Evolutionary conservation across 768 basidiomycete genomes (phyloP), one percentile per base, ranked within the genome.

Genomic region (Lyophyllum semitale): DNA sequence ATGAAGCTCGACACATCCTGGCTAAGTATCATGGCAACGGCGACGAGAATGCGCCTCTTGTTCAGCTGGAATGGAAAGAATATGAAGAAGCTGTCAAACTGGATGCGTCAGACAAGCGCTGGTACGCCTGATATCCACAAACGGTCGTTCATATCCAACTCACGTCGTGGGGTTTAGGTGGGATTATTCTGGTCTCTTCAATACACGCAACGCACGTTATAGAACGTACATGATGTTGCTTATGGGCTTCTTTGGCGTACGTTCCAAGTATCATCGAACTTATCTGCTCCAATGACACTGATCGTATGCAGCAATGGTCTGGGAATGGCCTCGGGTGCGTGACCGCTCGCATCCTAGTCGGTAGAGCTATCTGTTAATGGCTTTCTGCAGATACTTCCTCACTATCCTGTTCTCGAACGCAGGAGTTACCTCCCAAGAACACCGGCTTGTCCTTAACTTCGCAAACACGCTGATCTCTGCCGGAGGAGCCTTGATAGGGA

Each of bases 31-130:
- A 85, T 59, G 83, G 82, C 13, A 70, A 80, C 52, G 78, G 74
- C 3, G 74, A 83, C 50, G 71, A 66, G 17, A 74, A 81, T 63
- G 75, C 80, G 15, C 77, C 79, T 27, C 64, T 84, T 32, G 82
- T 85, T 23, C 64, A 70, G 30, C 68, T 84, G 13, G 80, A 85
- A 60, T 79, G 72, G 72, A 73, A 71, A 52, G 83, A 84, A 62
- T 77, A 79, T 60, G 75, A 81, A 54, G 81, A 82, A 57, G 67
- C 74, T 8, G 76, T 84, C 49, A 68, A 72, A 38, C 58, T 77
- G 6, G 75, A 81, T 59, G 84, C 78, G 13, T 78, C 81, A 13
- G 82, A 83, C 63, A 84, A 84, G 64, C 71, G 79, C 46, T 84
- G 82, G 83, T 79, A 64, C 62, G 78, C 57, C 30, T 18, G 41